A percentile compares a stretch with the other conserved stretches of the same genome.
Evolutionary conservation across 1,139 yeast species (phyloP).

Genomic region (Yarrowia galli): DNA sequence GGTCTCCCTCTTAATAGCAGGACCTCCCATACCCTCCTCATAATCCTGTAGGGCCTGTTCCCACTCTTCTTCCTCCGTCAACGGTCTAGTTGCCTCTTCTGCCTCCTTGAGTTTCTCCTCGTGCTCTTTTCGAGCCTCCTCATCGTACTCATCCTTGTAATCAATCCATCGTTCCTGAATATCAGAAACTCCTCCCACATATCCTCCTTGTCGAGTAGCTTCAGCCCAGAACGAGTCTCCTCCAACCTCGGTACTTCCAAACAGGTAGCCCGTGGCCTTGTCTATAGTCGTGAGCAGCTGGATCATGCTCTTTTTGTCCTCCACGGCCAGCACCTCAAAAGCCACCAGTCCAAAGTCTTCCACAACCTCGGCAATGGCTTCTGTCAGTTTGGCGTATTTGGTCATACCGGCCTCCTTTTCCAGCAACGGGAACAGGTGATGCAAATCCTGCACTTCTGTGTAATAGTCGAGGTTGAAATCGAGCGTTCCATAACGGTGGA

Average conservation of each 20-base stretch:
- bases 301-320: slow-evolving; percentile 92
- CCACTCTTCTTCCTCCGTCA: slow-evolving; percentile 74
- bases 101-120: slow-evolving; percentile 52
- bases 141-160: slow-evolving; percentile 76
- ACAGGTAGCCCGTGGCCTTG: slow-evolving; percentile 90
- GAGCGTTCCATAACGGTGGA: slow-evolving; percentile 68
- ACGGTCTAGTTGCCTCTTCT: slow-evolving; percentile 52
- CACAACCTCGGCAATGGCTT: slow-evolving; percentile 80
- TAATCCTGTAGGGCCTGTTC: slow-evolving; percentile 68
- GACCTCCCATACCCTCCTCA: slow-evolving; percentile 56
- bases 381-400: slow-evolving; percentile 72
- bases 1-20: slow-evolving; percentile 6
- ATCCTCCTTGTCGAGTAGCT: slow-evolving; percentile 82
- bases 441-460: slow-evolving; percentile 88
- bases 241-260: slow-evolving; percentile 91
- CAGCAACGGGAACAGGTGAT: slow-evolving; percentile 69
- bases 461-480: slow-evolving; percentile 80
- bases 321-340: slow-evolving; percentile 88
- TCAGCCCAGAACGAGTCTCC: slow-evolving; percentile 98
- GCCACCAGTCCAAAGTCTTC: slow-evolving; percentile 87
- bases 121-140: slow-evolving; percentile 61
- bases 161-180: slow-evolving; percentile 97
- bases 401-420: slow-evolving; percentile 71
- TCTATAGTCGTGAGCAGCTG: slow-evolving; percentile 77
- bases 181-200: slow-evolving; percentile 63